These are phyloP conservation scores for Ceratobasidium theobromae DNA, from an alignment of 1,284 basidiomycete genomes.

Conservation along the genomic window DNA sequence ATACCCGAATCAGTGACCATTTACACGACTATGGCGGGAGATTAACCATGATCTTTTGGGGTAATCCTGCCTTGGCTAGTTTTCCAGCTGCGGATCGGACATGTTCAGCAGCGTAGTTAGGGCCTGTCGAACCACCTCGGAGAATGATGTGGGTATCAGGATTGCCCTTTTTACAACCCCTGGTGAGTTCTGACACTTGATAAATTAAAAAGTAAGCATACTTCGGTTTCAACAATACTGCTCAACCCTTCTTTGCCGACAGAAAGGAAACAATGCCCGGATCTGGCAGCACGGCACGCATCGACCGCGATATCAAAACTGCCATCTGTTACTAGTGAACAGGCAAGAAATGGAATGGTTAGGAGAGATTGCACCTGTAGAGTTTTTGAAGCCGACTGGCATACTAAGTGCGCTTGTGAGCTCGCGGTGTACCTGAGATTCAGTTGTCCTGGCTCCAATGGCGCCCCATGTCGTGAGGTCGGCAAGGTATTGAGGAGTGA, in stretches of 20 bases:
- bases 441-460: constrained; percentile 94
- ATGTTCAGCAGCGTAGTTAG: constrained; percentile 79
- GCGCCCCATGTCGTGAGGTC: constrained; percentile 98
- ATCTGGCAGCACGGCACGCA: constrained; percentile 84
- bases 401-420: constrained; percentile 83
- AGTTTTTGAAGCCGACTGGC: constrained; percentile 71
- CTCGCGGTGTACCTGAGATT: constrained; percentile 94
- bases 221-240: constrained; percentile 87
- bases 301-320: constrained; percentile 85
- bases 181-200: neutral
- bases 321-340: constrained; percentile 44
- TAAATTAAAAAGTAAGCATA: too few species aligned
- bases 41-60: constrained; percentile 80
- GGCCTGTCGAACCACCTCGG: constrained; percentile 81
- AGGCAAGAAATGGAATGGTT: constrained; percentile 52
- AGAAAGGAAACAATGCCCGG: constrained; percentile 88
- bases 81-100: constrained; percentile 78
- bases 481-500: constrained; percentile 91
- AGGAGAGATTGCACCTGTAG: constrained; percentile 70
- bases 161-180: constrained; percentile 58
- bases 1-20: neutral
- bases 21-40: constrained; percentile 46
- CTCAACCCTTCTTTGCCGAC: constrained; percentile 92
- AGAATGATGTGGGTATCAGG: constrained; percentile 91
- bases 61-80: constrained; percentile 75